Evolutionary conservation across 2,329 filamentous ascomycete species (phyloP).

Genomic region (Elsinoe australis): DNA sequence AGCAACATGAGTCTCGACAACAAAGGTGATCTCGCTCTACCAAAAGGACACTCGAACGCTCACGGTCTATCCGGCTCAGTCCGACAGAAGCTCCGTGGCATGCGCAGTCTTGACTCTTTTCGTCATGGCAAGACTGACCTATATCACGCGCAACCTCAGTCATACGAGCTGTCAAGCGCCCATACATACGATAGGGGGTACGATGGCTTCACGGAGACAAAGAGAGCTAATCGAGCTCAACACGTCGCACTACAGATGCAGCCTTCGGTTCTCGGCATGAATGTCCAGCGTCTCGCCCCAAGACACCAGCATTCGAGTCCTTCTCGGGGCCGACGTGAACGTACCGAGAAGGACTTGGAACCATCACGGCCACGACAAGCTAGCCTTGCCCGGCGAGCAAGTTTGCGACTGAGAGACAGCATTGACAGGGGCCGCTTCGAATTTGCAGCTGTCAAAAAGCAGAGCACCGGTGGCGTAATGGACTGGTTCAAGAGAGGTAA

Average conservation of each 20-base stretch:
- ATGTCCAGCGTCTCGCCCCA: background rate
- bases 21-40: background rate
- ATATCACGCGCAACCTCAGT: background rate
- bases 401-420: slow-evolving; percentile 24
- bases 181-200: background rate
- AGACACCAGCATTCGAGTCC: background rate
- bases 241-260: background rate
- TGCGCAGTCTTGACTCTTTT: slow-evolving; percentile 27
- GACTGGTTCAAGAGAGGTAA: slow-evolving; percentile 22
- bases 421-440: slow-evolving; percentile 30
- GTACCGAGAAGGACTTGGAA: background rate
- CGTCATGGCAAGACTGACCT: slow-evolving; percentile 4
- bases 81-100: slow-evolving; percentile 23
- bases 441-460: slow-evolving; percentile 28
- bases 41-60: background rate
- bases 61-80: slow-evolving; percentile 6
- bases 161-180: background rate
- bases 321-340: slow-evolving; percentile 1
- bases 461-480: slow-evolving; percentile 25
- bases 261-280: slow-evolving; percentile 2
- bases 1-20: slow-evolving; percentile 18
- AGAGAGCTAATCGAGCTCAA: background rate
- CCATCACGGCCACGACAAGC: background rate
- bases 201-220: background rate
- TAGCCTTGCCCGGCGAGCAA: slow-evolving; percentile 8